A percentile compares a stretch with the other conserved stretches of the same genome.
These are phyloP conservation scores for Geranium brycei DNA, from an alignment of 345 rosid genomes.

Conservation along the genomic window DNA sequence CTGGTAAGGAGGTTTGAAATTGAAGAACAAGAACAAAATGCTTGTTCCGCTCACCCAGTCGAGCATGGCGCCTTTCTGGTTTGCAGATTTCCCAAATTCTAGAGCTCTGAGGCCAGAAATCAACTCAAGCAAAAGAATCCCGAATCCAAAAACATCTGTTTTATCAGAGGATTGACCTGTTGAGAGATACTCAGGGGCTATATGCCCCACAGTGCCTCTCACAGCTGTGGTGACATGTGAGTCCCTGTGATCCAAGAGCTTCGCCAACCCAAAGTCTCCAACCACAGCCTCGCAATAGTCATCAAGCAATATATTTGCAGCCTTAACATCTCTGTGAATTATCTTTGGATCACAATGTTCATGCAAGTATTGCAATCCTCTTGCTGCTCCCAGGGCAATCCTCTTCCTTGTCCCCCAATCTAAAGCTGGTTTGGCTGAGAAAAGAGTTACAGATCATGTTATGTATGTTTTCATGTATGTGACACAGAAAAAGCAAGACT, in stretches of 20 bases:
- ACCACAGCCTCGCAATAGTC: constrained; percentile 78
- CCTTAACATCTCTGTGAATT: constrained; percentile 91
- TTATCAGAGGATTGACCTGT: constrained; percentile 93
- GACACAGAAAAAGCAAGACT: background rate
- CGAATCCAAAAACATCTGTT: constrained; percentile 92
- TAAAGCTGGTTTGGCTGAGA: constrained; percentile 57
- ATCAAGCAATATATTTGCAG: constrained; percentile 86
- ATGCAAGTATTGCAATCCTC: constrained; percentile 85
- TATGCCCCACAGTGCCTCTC: constrained; percentile 93
- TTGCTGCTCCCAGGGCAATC: constrained; percentile 81
- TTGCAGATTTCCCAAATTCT: constrained; percentile 65
- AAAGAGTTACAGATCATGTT: background rate
- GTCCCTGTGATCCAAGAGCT: constrained; percentile 73
- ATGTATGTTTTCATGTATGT: background rate
- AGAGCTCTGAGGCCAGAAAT: constrained; percentile 77
- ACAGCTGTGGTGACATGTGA: constrained; percentile 93
- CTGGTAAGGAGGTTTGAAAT: background rate
- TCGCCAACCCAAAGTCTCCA: constrained; percentile 92
- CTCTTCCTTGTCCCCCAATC: constrained; percentile 90
- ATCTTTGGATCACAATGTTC: constrained; percentile 98
- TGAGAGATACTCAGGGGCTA: constrained; percentile 88
- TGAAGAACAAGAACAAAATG: background rate
- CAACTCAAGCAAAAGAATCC: constrained; percentile 74
- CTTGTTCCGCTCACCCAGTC: constrained; percentile 58
- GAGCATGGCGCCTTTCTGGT: constrained; percentile 79